A percentile compares a stretch with the other conserved stretches of the same genome.
Conservation (phyloP, 352 stramenopile genomes). For the Globisporangium viniferum region DNA sequence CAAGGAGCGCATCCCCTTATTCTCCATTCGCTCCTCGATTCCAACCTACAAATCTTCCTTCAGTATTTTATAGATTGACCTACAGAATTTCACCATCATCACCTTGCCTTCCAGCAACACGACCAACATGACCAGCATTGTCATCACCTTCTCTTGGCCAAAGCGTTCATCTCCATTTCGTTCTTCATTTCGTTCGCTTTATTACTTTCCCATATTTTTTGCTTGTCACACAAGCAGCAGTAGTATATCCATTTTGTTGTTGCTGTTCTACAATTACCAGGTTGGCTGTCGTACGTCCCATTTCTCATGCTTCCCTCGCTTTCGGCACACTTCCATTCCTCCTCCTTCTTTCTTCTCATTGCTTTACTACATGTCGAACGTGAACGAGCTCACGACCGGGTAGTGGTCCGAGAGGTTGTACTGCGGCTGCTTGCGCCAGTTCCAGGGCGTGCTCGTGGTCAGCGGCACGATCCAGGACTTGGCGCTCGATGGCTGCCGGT, state of each 20-base stretch:
- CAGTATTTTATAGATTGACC: background rate
- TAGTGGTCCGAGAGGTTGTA: constrained; percentile 82
- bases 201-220: background rate
- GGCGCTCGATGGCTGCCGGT: constrained; percentile 52
- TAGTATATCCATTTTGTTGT: background rate
- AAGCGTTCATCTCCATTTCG: background rate
- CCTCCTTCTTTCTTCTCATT: background rate
- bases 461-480: constrained; percentile 66
- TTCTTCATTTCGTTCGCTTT: background rate
- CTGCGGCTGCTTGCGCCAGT: constrained; percentile 54
- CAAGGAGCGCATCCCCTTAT: background rate
- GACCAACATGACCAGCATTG: no score
- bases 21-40: no score
- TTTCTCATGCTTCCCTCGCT: background rate
- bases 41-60: background rate
- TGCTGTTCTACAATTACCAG: background rate
- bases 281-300: background rate
- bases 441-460: constrained; percentile 45
- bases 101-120: background rate
- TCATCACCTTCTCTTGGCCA: background rate
- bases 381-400: constrained; percentile 65
- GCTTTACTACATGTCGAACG: constrained; percentile 72
- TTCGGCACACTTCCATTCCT: background rate
- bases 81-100: background rate
- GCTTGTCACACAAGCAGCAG: background rate